Conservation (phyloP, 495 filamentous ascomycete genomes). For the Hamigera avellanea region DNA sequence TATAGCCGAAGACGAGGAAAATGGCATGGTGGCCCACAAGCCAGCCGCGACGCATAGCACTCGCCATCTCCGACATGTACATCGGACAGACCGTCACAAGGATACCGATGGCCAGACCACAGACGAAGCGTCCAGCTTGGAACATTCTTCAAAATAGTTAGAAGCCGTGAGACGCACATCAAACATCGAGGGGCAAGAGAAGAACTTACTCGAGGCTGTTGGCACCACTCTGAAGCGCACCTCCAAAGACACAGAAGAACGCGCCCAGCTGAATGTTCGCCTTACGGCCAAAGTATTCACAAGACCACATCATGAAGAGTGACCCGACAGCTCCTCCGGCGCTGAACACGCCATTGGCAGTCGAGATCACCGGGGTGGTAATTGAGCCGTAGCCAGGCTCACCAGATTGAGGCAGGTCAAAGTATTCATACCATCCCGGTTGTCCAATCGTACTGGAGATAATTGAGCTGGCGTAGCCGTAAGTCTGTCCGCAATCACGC, state of each 20-base stretch:
- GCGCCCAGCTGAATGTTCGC: constrained; percentile 32
- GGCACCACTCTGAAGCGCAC: constrained; percentile 32
- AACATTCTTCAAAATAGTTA: constrained; percentile 27
- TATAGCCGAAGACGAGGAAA: constrained; percentile 32
- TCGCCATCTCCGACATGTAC: constrained; percentile 29
- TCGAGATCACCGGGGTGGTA: constrained; percentile 35
- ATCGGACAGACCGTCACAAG: constrained; percentile 36
- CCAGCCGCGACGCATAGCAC: constrained; percentile 24
- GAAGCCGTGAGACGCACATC: not conserved
- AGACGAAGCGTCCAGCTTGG: constrained; percentile 34
- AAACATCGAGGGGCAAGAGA: not conserved
- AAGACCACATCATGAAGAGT: constrained; percentile 31
- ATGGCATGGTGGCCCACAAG: constrained; percentile 28
- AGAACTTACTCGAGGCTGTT: constrained; percentile 23
- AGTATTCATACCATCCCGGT: constrained; percentile 36
- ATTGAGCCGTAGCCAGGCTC: constrained; percentile 31
- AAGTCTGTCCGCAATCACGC: constrained; percentile 20
- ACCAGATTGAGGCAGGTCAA: constrained; percentile 25
- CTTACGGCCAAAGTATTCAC: constrained; percentile 32
- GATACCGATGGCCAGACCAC: constrained; percentile 35
- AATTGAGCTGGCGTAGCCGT: constrained; percentile 37
- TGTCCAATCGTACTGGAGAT: constrained; percentile 42
- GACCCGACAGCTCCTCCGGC: constrained; percentile 34
- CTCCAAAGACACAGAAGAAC: constrained; percentile 30
- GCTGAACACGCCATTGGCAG: constrained; percentile 37